Evolutionary conservation across 139 green algal species (phyloP).

Genomic region (Picochlorum sp.): DNA sequence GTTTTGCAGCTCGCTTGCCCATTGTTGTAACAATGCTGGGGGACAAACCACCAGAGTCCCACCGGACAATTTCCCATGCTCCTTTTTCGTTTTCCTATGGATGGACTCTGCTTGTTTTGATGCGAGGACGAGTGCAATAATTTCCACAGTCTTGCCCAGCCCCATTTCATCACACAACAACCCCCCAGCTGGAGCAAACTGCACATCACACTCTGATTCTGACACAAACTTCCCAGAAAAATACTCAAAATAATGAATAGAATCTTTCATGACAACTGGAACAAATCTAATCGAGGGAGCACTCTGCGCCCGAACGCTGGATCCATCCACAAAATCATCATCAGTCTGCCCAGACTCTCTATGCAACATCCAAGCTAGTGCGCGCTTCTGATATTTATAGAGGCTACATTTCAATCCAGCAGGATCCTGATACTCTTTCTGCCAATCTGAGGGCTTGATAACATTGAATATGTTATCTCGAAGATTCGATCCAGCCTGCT

Average conservation of each 20-base stretch:
- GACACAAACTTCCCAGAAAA: not conserved
- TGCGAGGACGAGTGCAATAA: constrained; percentile 30
- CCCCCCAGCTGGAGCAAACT: constrained; percentile 1
- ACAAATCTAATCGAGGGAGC: not conserved
- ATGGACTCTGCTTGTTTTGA: not conserved
- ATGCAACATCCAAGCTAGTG: constrained; percentile 55
- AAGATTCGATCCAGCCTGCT: too few species aligned
- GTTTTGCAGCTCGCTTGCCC: constrained; percentile 39
- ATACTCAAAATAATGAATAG: not conserved
- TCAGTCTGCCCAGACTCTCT: constrained; percentile 28
- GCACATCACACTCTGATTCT: not conserved
- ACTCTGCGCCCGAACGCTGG: not conserved
- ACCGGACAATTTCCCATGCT: not conserved
- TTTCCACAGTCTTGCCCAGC: constrained; percentile 45
- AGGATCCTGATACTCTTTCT: constrained; percentile 23
- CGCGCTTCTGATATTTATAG: constrained; percentile 49
- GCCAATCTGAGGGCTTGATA: constrained; percentile 31
- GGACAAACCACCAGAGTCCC: constrained; percentile 57
- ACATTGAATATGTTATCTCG: constrained; percentile 39
- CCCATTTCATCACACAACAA: constrained; percentile 49
- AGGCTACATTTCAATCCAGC: constrained; percentile 46
- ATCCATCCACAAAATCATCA: not conserved
- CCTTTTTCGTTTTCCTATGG: not conserved
- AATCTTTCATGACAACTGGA: not conserved
- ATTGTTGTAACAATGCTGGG: constrained; percentile 64